These are phyloP conservation scores for Umbelopsis ramanniana DNA, from an alignment of 192 early-diverging fungal species.

Conservation along the genomic window DNA sequence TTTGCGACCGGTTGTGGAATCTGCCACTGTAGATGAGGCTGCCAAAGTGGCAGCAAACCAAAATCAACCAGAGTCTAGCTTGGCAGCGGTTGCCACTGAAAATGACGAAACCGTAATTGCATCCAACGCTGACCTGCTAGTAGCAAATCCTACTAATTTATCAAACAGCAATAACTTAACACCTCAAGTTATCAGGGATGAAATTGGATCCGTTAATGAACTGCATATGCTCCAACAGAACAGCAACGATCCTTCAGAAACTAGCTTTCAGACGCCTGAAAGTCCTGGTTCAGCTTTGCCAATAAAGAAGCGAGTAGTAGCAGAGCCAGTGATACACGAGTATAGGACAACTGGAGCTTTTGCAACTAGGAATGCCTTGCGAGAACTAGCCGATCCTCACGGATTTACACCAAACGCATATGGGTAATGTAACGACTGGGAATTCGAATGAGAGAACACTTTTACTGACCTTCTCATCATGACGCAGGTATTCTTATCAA, in stretches of 20 bases:
- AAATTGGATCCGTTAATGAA: too few relatives aligned
- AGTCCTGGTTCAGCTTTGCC: not conserved
- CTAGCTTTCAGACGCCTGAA: not conserved
- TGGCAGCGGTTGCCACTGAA: not conserved
- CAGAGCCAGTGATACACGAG: not conserved
- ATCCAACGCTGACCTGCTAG: not conserved
- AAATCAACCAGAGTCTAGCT: not conserved
- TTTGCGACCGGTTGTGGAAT: constrained; percentile 21
- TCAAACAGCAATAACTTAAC: too few relatives aligned
- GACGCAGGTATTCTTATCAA: not conserved
- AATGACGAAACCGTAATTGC: not conserved
- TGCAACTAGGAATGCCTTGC: constrained; percentile 49
- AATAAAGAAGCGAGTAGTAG: not conserved
- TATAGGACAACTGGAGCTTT: constrained; percentile 58
- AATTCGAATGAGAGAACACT: not conserved
- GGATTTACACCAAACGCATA: constrained; percentile 51
- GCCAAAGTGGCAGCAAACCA: not conserved
- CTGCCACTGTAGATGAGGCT: not conserved
- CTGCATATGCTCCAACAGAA: too few relatives aligned
- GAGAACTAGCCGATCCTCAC: constrained; percentile 41
- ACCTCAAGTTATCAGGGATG: too few relatives aligned
- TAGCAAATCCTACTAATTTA: too few relatives aligned
- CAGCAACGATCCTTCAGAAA: not conserved
- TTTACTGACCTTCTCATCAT: not conserved
- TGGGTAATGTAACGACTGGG: constrained; percentile 42